Evolutionary conservation across 805 yeast species (phyloP).

Genomic region (Starmerella davenportii): DNA sequence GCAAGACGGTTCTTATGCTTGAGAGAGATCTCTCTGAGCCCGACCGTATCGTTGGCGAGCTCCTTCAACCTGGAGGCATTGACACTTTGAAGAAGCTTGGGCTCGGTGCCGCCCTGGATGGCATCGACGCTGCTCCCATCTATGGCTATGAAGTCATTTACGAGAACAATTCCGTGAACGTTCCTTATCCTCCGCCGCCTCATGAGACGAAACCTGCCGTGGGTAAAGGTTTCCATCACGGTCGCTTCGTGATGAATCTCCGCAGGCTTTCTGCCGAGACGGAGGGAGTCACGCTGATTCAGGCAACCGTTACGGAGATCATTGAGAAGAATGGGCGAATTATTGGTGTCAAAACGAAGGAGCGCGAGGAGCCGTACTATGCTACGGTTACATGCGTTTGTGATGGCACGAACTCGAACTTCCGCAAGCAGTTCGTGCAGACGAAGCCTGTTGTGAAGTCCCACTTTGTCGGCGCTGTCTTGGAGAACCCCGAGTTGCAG

Average conservation of each 20-base stretch:
- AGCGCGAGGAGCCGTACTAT: constrained; percentile 24
- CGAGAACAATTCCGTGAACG: constrained; percentile 35
- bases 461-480: constrained; percentile 69
- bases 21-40: constrained; percentile 89
- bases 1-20: constrained; percentile 54
- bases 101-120: constrained; percentile 54
- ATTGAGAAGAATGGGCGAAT: constrained; percentile 36
- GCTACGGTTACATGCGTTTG: constrained; percentile 60
- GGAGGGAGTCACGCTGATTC: constrained; percentile 56
- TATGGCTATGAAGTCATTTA: constrained; percentile 67
- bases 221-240: constrained; percentile 89
- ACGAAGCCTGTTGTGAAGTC: constrained; percentile 56
- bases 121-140: constrained; percentile 59
- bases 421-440: constrained; percentile 55
- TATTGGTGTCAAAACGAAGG: constrained; percentile 47
- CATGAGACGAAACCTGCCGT: constrained; percentile 21
- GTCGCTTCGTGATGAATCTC: constrained; percentile 62
- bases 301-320: constrained; percentile 64
- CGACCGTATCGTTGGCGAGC: constrained; percentile 91
- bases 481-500: constrained; percentile 62
- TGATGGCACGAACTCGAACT: constrained; percentile 89
- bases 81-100: constrained; percentile 69
- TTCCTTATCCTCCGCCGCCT: constrained; percentile 42
- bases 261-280: constrained; percentile 52
- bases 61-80: constrained; percentile 93